Evolutionary conservation across 768 basidiomycete genomes (phyloP), one percentile per base, ranked within the genome.

Genomic region (Psilocybe cyanescens): DNA sequence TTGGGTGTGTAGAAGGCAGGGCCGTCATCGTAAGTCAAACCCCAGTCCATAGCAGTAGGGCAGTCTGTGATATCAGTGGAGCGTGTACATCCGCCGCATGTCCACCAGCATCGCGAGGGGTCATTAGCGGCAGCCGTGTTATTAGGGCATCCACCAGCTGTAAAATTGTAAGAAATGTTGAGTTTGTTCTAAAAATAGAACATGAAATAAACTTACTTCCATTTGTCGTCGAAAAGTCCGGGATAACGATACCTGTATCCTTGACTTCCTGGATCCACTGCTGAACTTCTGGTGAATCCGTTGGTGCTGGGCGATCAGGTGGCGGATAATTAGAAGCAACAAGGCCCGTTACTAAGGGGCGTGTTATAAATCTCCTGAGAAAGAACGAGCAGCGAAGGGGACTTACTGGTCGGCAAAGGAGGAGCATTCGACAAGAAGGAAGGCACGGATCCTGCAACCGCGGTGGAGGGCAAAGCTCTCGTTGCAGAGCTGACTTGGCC

Each of bases 1-100:
- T 88, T 78, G 11, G 91, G 82, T 1, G 93, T 95, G 75, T 91
- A 89, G 50, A 78, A 86, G 8, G 87, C 86, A 3, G 95, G 95
- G 39, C 94, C 92, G 69, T 95, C 93, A 67, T 91, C 90, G 68
- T 87, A 87, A 7, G 84, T 85, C 48, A 83, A 68, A 57, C 83
- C 83, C 83, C 83, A 85, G 59, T 80, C 74, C 64, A 82, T 73
- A 68, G 86, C 81, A 35, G 84, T 80, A 9, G 92, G 91, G 75
- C 95, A 97, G n/a, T 79, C 78, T 16, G 84, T 82, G 66, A 95
- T 81, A 69, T 95, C 94, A 1, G 83, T 83, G 16, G 75, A 64
- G 14, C 84, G 79, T 2, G 82, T 85, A 76, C 91, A 93, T 39
- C 88, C 86, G 67, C 85, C 83, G 55, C 91, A 92, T 7, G 90